These are phyloP conservation scores for Talaromyces borbonicus DNA, from an alignment of 495 filamentous ascomycete genomes.

Conservation along the genomic window DNA sequence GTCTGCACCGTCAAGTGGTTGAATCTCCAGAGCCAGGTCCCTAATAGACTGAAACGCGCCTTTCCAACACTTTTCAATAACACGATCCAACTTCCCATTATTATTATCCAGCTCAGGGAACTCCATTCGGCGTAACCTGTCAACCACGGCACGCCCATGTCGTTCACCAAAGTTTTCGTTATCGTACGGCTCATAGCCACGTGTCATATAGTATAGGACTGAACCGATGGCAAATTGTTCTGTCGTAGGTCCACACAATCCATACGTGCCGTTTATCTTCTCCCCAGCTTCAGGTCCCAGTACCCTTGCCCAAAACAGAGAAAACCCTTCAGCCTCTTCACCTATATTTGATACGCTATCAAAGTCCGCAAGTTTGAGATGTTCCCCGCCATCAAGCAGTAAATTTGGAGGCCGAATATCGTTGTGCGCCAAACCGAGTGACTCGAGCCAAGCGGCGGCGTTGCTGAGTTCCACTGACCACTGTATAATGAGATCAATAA, in stretches of 20 bases:
- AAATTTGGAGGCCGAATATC: conserved; percentile 12
- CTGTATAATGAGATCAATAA: background rate
- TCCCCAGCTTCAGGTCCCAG: background rate
- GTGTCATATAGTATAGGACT: background rate
- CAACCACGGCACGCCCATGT: background rate
- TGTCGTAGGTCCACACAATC: background rate
- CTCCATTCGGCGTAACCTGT: conserved; percentile 20
- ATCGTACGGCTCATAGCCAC: background rate
- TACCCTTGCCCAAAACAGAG: background rate
- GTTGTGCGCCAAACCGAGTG: conserved; percentile 9
- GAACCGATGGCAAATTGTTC: background rate
- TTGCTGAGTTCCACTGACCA: background rate
- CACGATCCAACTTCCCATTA: background rate
- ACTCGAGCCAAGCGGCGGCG: conserved; percentile 13
- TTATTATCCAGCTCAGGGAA: background rate
- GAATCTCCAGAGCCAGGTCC: background rate
- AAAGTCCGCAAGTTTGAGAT: conserved; percentile 10
- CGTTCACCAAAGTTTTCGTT: background rate
- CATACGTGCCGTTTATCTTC: background rate
- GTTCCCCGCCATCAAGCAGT: conserved; percentile 9
- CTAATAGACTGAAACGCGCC: background rate
- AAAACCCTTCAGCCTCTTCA: no score
- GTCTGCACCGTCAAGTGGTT: background rate
- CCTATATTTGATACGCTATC: conserved; percentile 1
- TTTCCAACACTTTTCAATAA: background rate